phyloP scores from a whole-genome alignment of 176 grass and related monocot species.

The Ananas comosus region DNA sequence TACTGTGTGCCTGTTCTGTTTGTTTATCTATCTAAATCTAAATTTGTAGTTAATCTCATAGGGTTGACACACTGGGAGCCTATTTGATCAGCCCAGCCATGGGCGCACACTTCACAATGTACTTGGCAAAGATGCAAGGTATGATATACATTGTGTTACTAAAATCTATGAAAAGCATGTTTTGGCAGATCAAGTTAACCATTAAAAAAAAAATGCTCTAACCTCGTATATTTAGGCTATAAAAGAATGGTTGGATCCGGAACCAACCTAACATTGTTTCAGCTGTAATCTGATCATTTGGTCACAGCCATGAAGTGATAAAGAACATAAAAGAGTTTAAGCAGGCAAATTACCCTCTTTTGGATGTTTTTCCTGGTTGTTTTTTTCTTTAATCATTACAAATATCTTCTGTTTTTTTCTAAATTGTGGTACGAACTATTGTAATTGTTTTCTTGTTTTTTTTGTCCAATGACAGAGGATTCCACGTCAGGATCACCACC shows the following conservation, averaged over 20 bases:
- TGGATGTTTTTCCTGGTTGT: background rate
- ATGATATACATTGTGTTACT: constrained; percentile 4
- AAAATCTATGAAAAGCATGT: background rate
- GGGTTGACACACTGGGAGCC: constrained; percentile 71
- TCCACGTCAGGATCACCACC: constrained; percentile 69
- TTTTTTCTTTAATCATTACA: background rate
- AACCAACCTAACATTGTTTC: too few species aligned
- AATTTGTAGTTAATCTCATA: constrained; percentile 32
- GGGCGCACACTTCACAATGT: constrained; percentile 82
- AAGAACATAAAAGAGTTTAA: too few species aligned
- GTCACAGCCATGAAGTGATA: too few species aligned
- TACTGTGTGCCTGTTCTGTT: background rate
- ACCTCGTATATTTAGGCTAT: background rate
- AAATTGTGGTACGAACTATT: background rate
- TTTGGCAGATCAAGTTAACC: background rate
- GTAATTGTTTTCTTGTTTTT: constrained; percentile 14
- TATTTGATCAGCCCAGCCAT: constrained; percentile 82
- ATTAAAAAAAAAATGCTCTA: background rate
- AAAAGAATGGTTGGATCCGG: too few species aligned
- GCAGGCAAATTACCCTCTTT: background rate
- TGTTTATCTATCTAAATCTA: constrained; percentile 13
- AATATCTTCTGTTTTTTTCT: background rate
- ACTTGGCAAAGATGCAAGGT: constrained; percentile 94
- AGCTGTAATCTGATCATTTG: too few species aligned
- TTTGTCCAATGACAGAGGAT: constrained; percentile 38